Base-by-base conservation (phyloP, 768 basidiomycete species). In the Leccinum sublutescens region DNA sequence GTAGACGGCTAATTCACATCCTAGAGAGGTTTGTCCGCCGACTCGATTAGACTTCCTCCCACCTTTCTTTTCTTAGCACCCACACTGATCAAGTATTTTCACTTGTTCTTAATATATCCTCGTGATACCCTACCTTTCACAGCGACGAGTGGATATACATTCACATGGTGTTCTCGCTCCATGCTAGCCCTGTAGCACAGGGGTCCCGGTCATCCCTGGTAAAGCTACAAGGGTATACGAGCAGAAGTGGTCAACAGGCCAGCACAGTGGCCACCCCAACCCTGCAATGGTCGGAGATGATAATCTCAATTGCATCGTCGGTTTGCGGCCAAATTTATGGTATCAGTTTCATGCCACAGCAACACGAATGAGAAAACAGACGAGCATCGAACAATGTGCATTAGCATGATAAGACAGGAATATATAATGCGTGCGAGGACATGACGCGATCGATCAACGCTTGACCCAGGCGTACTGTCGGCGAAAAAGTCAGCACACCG, bases 401-500 rank as follows among this genome's bases (percentile, higher is more conserved):
- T 55, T 53, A 19, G 27, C 36, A 55, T 10, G 15, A 50, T 48
- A 57, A 47, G 21, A 50, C 51, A 36, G 34, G n/a, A 23, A 25
- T 33, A 23, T 61, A 59, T 17, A 15, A 52, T 59, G 52, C 53
- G 54, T 51, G 43, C 5, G 51, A 33, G 12, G 17, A 21, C 1
- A 19, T 12, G 33, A 50, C 48, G 7, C 15, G 15, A 47, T n/a
- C 23, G 23, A 66, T 75, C 80, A 97, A 74, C 95, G 91, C 79
- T 95, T 98, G 87, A 97, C 94, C 96, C 95, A 98, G 59, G 93
- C 78, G 66, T 91, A 91, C 91, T 93, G 73, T 63, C 38, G 62
- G 9, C 47, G 19, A 59, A 40, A 63, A 40, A 23, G 49, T 64
- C 0, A 61, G 63, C 49, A 60, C 36, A 48, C 36, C 38, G 19